Percentiles rank a stretch among this genome's conserved stretches.
Conservation (phyloP, 2,329 filamentous ascomycete species). For the Fusarium mundagurra region DNA sequence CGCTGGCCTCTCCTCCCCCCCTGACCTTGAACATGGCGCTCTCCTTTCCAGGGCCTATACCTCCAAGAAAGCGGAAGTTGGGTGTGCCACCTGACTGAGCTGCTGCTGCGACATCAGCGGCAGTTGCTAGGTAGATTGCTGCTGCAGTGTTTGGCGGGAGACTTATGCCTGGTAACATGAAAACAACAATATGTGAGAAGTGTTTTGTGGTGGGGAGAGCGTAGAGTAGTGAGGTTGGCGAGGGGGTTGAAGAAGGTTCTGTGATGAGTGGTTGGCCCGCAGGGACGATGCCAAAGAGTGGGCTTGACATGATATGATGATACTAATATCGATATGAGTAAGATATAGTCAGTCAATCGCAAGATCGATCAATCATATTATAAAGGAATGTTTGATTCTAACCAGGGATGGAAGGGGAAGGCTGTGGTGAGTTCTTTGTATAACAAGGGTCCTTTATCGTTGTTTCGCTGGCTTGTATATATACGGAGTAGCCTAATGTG, state of each 20-base stretch:
- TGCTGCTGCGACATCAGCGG: conserved; percentile 52
- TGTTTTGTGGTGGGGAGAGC: conserved; percentile 57
- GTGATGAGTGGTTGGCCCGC: conserved; percentile 68
- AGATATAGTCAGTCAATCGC: background rate
- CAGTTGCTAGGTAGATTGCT: conserved; percentile 83
- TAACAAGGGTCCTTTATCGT: conserved; percentile 4
- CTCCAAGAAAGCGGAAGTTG: conserved; percentile 87
- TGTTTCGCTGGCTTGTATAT: conserved; percentile 3
- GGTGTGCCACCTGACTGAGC: conserved; percentile 54
- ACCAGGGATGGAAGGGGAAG: background rate
- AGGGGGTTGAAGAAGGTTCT: conserved; percentile 61
- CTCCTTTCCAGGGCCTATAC: conserved; percentile 88
- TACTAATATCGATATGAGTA: background rate
- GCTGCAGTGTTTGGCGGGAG: conserved; percentile 83
- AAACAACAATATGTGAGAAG: conserved; percentile 87
- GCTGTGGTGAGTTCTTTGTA: conserved; percentile 3
- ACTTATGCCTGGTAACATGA: conserved; percentile 80
- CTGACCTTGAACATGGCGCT: conserved; percentile 87
- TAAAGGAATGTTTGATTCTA: background rate
- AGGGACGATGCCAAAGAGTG: conserved; percentile 69
- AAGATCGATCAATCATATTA: background rate
- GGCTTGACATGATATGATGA: conserved; percentile 31
- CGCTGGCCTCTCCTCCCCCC: conserved; percentile 49
- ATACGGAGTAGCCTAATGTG: conserved; percentile 13
- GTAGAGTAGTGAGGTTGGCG: conserved; percentile 67